Percentiles rank a stretch among this genome's conserved stretches.
phyloP scores from a whole-genome alignment of 2,329 filamentous ascomycete genomes.

The Talaromyces funiculosus region DNA sequence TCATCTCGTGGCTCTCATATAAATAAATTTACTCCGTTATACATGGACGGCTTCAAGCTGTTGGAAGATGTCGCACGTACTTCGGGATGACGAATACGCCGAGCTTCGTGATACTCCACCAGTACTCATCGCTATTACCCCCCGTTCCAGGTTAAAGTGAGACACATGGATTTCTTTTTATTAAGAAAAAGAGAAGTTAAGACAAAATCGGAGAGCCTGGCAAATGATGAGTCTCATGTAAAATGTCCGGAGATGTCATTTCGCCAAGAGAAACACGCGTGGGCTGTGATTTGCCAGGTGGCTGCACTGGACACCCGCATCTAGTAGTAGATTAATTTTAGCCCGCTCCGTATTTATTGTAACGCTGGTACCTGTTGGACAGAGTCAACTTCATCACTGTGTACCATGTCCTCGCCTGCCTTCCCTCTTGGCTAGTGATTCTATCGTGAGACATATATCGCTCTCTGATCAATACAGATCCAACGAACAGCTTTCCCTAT shows the following conservation, averaged over 20 bases:
- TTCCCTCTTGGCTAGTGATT: background rate
- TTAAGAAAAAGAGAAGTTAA: background rate
- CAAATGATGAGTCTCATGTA: background rate
- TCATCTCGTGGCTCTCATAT: background rate
- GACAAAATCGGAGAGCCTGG: background rate
- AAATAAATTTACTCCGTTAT: background rate
- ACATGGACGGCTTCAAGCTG: background rate
- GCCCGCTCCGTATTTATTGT: background rate
- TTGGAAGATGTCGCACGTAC: background rate
- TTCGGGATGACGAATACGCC: background rate
- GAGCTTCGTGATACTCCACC: background rate
- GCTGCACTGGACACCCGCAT: background rate
- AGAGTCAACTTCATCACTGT: background rate
- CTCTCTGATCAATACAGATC: background rate
- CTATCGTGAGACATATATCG: background rate
- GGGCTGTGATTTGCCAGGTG: slow-evolving; percentile 1
- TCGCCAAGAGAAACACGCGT: slow-evolving; percentile 4
- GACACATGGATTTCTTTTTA: background rate
- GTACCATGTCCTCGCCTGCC: background rate
- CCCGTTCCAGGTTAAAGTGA: background rate
- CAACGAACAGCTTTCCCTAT: background rate
- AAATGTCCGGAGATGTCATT: background rate
- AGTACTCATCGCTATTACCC: background rate
- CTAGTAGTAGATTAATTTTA: slow-evolving; percentile 5
- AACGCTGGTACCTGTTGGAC: slow-evolving; percentile 3